phyloP scores from a whole-genome alignment of 257 asterid species.

The Coffea eugenioides region DNA sequence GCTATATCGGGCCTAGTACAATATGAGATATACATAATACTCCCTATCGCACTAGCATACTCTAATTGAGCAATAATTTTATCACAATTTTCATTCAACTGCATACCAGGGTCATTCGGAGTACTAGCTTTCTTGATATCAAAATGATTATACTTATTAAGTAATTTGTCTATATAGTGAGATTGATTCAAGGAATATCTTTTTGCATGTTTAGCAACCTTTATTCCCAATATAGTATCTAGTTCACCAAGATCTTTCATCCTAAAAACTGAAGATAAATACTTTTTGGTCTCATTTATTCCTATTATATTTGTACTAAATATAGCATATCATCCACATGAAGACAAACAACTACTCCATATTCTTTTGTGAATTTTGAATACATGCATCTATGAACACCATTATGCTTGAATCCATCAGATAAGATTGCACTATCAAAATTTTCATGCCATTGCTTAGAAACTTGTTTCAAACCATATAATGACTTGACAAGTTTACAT shows the following conservation, averaged over 20 bases:
- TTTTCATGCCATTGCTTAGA: conserved; percentile 3
- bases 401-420: neutral
- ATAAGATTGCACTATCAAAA: neutral
- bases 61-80: neutral
- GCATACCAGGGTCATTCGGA: neutral
- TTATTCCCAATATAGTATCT: neutral
- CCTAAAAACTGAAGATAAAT: neutral
- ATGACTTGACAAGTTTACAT: neutral
- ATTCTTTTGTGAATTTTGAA: neutral
- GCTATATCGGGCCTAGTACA: too few relatives aligned
- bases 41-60: neutral
- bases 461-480: conserved; percentile 1
- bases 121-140: neutral
- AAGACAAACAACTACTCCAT: neutral
- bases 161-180: neutral
- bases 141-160: neutral
- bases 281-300: conserved; percentile 1
- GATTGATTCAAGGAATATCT: neutral
- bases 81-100: neutral
- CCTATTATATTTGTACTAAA: neutral
- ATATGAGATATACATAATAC: neutral
- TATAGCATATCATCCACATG: neutral
- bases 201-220: neutral
- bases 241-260: conserved; percentile 3
- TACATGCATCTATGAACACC: neutral